Conservation (phyloP, 2,329 filamentous ascomycete species). For the Fusarium cicatricum region DNA sequence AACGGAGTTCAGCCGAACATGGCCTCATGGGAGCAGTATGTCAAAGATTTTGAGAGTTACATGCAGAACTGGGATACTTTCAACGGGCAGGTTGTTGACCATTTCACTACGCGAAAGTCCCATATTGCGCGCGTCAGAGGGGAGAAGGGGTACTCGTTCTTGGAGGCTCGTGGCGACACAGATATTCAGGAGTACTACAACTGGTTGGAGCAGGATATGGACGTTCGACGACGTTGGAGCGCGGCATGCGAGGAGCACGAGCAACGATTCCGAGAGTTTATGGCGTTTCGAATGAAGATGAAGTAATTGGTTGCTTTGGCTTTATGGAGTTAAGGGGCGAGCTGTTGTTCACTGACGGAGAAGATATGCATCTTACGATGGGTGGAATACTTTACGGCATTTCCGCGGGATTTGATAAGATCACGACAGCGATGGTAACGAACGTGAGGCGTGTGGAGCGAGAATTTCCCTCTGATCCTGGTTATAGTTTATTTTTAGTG, state of each 20-base stretch:
- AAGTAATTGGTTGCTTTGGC: conserved; percentile 39
- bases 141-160: conserved; percentile 56
- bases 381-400: conserved; percentile 17
- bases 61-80: conserved; percentile 59
- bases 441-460: conserved; percentile 20
- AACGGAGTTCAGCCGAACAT: conserved; percentile 54
- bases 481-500: conserved; percentile 17
- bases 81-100: conserved; percentile 61
- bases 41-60: conserved; percentile 62
- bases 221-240: conserved; percentile 68
- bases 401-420: conserved; percentile 23
- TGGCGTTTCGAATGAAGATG: conserved; percentile 57
- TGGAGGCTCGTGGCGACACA: conserved; percentile 51
- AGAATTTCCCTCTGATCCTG: conserved; percentile 19
- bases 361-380: conserved; percentile 3
- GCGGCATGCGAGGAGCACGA: conserved; percentile 68
- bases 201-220: conserved; percentile 70
- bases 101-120: conserved; percentile 62
- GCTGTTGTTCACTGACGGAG: conserved; percentile 4
- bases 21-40: conserved; percentile 59
- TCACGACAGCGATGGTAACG: conserved; percentile 9
- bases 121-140: conserved; percentile 51
- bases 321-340: conserved; percentile 14
- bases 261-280: conserved; percentile 65
- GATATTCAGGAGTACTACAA: conserved; percentile 66